These are phyloP conservation scores for Fagopyrum esculentum DNA, from an alignment of 148 eudicot species.

Conservation along the genomic window DNA sequence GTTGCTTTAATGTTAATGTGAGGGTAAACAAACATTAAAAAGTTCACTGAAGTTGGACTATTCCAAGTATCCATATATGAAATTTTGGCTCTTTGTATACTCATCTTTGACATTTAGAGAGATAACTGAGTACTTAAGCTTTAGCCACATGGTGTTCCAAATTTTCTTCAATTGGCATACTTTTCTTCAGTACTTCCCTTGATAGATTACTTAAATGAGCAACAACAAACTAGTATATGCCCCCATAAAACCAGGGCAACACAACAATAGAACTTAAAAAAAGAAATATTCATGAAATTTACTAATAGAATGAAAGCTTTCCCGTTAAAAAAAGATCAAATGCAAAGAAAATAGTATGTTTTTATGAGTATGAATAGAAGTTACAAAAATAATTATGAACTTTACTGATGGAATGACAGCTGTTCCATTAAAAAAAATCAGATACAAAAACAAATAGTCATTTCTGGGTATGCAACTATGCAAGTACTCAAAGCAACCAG, in stretches of 20 bases:
- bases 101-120: neutral
- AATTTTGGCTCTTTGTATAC: neutral
- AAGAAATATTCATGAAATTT: too few relatives aligned
- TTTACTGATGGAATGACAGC: neutral
- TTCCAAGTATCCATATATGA: neutral
- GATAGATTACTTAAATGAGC: neutral
- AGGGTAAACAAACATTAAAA: neutral
- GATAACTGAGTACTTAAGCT: neutral
- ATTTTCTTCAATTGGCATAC: neutral
- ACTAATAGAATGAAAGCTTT: too few relatives aligned
- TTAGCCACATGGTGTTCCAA: neutral
- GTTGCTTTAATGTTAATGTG: neutral
- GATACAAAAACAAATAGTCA: neutral
- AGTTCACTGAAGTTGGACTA: neutral
- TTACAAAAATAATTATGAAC: slow-evolving; percentile 5
- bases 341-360: too few relatives aligned
- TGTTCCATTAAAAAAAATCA: neutral
- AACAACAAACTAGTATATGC: neutral
- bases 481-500: slow-evolving; percentile 3
- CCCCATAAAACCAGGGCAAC: neutral
- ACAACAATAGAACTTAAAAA: neutral
- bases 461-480: neutral
- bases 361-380: too few relatives aligned
- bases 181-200: neutral
- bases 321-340: too few relatives aligned